Base-by-base conservation (phyloP, 1,284 basidiomycete species). In the Sporisorium exsertum region DNA sequence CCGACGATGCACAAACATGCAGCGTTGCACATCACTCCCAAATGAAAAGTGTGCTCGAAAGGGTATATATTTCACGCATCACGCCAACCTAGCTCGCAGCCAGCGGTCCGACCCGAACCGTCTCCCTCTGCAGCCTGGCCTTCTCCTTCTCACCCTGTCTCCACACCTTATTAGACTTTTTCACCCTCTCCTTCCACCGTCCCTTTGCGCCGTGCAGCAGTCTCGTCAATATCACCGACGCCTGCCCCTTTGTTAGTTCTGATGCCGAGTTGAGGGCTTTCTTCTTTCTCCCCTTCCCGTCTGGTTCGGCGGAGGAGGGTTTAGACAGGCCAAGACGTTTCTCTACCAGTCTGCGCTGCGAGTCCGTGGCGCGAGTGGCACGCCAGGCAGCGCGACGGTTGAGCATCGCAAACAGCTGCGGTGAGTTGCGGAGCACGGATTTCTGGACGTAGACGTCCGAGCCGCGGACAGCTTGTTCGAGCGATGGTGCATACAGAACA, bases 311-410 rank as follows among this genome's bases (percentile, higher is more conserved):
- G 22, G 56, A 35, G 22, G 27, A 10, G 29, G 59, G 7, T 45
- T 69, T 70, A 24, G 55, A 61, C 2, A 70, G 51, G 20, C 75
- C 66, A 3, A 90, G 90, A 46, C 91, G 87, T 75, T 91, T 92
- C 13, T 86, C 76, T n/a, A 96, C 86, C 43, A 92, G 86, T 10
- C 85, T 80, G 66, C 90, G 88, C 80, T 97, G 94, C 37, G 87
- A 87, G 6, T 89, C 87, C 1, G 91, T 90, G 0, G 94, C 92
- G 10, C 90, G 89, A 4, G 87, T 84, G 45, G 83, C 85, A 32
- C 95, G 88, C 95, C 95, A 97, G 16, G 85, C 86, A 0, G 94
- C 93, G 26, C 74, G 64, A 4, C 78, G 56, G 22, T 61, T 54
- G 29, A 76, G 59, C 32, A 70, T 55, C 5, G 64, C 57, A 45